Evolutionary conservation across 768 basidiomycete genomes (phyloP), one percentile per base, ranked within the genome.

Genomic region (Strobilomyces dryophilus): DNA sequence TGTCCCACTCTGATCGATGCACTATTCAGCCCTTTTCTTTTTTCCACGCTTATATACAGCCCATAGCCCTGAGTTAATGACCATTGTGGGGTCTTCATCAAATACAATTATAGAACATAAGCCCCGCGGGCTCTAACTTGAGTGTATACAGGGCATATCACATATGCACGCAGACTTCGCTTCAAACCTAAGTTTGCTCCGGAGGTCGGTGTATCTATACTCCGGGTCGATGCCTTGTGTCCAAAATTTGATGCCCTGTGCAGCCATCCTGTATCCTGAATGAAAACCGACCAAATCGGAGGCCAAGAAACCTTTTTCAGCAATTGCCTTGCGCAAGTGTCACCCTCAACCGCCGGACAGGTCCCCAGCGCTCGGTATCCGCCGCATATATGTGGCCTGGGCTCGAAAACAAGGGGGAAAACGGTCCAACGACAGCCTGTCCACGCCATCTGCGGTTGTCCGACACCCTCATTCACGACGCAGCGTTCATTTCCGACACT

Each of bases 401-500:
- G n/a, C 12, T 9, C 24, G 37, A 27, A 15, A 26, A 45, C 26
- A 10, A 18, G 9, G 32, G 41, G 39, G 24, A 24, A 48, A 32
- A 24, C 14, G 21, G 40, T 45, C 34, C 37, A 35, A 29, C 31
- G 27, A 26, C 26, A 36, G 34, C 21, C 36, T 24, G 24, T 39
- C 11, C 50, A 45, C 17, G 39, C 45, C 34, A 18, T 37, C 31
- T 36, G 39, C 47, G 21, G 29, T 53, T 36, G 43, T 51, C 39
- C 43, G 44, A 17, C 18, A 44, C 37, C 39, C 35, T 52, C 44
- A 34, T 37, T 39, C 49, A 52, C 21, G 21, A 43, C 36, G 35
- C 42, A 24, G 20, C 35, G 51, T 62, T 63, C 54, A 66, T 66
- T 45, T 63, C 64, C 61, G 64, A 51, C n/a, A 15, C 39, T 53